Evolutionary conservation across 2,329 filamentous ascomycete genomes (phyloP).

Genomic region (Cadophora malorum): DNA sequence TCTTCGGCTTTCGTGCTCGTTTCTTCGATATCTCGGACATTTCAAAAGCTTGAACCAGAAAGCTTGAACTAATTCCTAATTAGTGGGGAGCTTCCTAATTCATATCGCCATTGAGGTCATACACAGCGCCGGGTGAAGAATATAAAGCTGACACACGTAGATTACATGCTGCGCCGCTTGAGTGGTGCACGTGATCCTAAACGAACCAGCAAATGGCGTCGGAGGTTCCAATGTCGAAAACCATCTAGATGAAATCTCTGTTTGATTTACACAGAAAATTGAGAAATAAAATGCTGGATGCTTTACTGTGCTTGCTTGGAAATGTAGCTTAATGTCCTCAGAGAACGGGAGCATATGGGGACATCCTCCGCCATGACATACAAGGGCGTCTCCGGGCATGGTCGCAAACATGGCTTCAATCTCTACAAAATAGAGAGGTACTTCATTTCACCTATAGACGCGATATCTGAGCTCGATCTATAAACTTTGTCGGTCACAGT

Average conservation of each 20-base stretch:
- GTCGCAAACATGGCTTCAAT: no score
- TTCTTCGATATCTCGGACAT: constrained; percentile 22
- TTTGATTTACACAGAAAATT: not conserved
- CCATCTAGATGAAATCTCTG: not conserved
- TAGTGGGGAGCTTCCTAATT: not conserved
- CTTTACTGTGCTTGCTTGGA: not conserved
- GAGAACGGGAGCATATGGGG: no score
- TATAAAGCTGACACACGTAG: not conserved
- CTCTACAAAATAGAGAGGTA: no score
- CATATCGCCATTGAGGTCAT: not conserved
- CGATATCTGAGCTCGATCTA: no score
- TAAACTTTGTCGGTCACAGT: no score
- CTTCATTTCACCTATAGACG: no score
- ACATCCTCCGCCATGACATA: no score
- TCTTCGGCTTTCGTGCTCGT: constrained; percentile 26
- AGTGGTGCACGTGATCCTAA: constrained; percentile 7
- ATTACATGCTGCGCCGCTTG: not conserved
- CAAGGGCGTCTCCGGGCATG: no score
- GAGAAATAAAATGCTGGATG: not conserved
- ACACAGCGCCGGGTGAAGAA: not conserved
- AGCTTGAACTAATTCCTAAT: not conserved
- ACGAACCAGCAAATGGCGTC: not conserved
- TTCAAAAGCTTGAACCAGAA: not conserved
- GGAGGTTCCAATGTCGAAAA: not conserved
- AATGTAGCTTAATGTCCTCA: no score